phyloP scores from a whole-genome alignment of 352 stramenopile genomes.

The Phytophthora syringae region DNA sequence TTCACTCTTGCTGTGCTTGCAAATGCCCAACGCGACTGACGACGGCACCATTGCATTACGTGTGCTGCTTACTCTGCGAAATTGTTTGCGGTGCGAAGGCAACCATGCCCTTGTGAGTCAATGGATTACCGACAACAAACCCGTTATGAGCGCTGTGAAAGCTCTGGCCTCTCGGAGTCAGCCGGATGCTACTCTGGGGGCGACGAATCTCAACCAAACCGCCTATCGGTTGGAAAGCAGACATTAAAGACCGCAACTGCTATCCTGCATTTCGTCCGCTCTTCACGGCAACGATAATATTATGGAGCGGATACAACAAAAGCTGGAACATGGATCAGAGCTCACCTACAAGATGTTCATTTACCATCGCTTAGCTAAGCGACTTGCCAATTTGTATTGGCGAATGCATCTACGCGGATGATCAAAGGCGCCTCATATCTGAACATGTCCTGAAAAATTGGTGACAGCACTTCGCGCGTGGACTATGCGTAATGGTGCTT shows the following conservation, averaged over 20 bases:
- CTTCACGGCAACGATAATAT: constrained; percentile 4
- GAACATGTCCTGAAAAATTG: not conserved
- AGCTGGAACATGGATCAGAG: not conserved
- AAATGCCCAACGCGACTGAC: constrained; percentile 12
- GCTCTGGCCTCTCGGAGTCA: constrained; percentile 12
- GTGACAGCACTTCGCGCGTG: not conserved
- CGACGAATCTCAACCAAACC: constrained; percentile 5
- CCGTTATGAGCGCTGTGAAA: constrained; percentile 32
- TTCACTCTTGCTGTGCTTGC: constrained; percentile 35
- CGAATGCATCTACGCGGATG: not conserved
- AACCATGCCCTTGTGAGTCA: constrained; percentile 25
- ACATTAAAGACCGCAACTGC: constrained; percentile 54
- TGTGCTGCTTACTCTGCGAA: constrained; percentile 64
- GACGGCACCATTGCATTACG: constrained; percentile 47
- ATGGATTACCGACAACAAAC: constrained; percentile 41
- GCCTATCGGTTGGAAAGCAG: constrained; percentile 39
- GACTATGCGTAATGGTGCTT: constrained; percentile 34
- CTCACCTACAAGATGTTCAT: not conserved
- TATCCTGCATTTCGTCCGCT: constrained; percentile 41
- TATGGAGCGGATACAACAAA: not conserved
- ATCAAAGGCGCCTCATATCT: not conserved
- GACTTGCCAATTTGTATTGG: not conserved
- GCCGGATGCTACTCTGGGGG: constrained; percentile 1
- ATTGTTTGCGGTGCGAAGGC: constrained; percentile 60
- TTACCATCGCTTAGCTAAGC: not conserved